Conservation (phyloP, 768 basidiomycete species). For the Pleurotus eryngii region DNA sequence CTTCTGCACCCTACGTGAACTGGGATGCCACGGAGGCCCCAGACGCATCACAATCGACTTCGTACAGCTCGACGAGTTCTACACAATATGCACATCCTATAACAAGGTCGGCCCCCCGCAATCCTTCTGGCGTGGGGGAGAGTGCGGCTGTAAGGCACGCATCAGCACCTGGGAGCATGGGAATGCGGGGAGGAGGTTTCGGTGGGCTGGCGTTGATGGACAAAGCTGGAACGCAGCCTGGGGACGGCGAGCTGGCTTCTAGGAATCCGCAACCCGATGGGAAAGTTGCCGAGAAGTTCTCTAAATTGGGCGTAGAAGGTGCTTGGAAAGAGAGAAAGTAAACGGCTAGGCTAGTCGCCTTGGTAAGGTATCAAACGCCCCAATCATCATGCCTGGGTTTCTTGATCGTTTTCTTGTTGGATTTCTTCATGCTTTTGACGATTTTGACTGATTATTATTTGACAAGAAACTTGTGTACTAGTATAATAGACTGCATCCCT, state of each 20-base stretch:
- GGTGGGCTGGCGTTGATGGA: constrained; percentile 44
- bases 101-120: constrained; percentile 36
- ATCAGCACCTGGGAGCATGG: constrained; percentile 44
- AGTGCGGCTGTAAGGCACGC: constrained; percentile 42
- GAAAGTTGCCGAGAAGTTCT: constrained; percentile 40
- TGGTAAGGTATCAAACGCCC: not conserved
- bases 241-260: constrained; percentile 35
- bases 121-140: constrained; percentile 42
- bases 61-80: constrained; percentile 42
- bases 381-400: not conserved
- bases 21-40: constrained; percentile 39
- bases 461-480: not conserved
- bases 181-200: constrained; percentile 33
- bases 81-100: constrained; percentile 39
- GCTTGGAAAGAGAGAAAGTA: constrained; percentile 50
- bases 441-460: not conserved
- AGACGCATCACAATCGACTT: constrained; percentile 23
- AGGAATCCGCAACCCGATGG: constrained; percentile 47
- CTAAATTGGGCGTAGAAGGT: constrained; percentile 41
- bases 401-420: not conserved
- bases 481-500: not conserved
- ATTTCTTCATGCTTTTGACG: not conserved
- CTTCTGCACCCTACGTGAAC: constrained; percentile 43
- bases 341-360: not conserved
- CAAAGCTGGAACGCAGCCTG: constrained; percentile 31